Conservation (phyloP, 805 yeast genomes). For the Metschnikowia chrysomelidarum region DNA sequence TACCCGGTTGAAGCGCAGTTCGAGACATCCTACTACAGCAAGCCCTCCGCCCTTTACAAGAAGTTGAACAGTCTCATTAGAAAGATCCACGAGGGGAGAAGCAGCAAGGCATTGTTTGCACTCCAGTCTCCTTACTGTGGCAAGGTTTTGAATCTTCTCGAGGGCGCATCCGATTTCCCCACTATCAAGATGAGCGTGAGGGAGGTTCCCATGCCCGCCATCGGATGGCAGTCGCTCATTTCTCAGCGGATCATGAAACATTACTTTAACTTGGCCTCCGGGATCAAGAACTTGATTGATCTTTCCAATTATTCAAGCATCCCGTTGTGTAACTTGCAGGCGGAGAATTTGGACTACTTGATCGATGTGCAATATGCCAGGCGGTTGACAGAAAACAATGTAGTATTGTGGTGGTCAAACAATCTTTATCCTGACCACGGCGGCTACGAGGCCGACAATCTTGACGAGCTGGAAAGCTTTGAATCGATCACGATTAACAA, state of each 20-base stretch:
- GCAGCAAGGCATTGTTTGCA: conserved; percentile 61
- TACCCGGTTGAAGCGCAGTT: conserved; percentile 55
- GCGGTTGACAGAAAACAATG: conserved; percentile 56
- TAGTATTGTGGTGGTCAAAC: conserved; percentile 93
- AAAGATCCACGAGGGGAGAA: conserved; percentile 56
- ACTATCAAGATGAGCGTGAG: conserved; percentile 57
- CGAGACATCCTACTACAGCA: conserved; percentile 54
- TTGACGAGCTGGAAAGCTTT: conserved; percentile 53
- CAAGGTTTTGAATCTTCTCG: conserved; percentile 46
- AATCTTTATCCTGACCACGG: conserved; percentile 81
- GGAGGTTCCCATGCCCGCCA: conserved; percentile 62
- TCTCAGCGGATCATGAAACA: conserved; percentile 66
- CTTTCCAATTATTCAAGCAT: conserved; percentile 72
- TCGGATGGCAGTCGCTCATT: conserved; percentile 77
- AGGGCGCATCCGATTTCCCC: conserved; percentile 56
- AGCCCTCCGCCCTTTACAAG: conserved; percentile 52
- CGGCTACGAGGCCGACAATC: conserved; percentile 65
- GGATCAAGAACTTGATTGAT: conserved; percentile 65
- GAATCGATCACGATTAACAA: conserved; percentile 70
- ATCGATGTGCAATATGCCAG: conserved; percentile 89
- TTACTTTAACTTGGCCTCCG: conserved; percentile 67
- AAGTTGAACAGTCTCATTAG: conserved; percentile 53
- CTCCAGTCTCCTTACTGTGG: conserved; percentile 68
- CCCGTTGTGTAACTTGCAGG: conserved; percentile 81
- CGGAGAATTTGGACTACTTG: conserved; percentile 73